Evolutionary conservation across 2,329 filamentous ascomycete species (phyloP).

Genomic region (Fusarium sp.): DNA sequence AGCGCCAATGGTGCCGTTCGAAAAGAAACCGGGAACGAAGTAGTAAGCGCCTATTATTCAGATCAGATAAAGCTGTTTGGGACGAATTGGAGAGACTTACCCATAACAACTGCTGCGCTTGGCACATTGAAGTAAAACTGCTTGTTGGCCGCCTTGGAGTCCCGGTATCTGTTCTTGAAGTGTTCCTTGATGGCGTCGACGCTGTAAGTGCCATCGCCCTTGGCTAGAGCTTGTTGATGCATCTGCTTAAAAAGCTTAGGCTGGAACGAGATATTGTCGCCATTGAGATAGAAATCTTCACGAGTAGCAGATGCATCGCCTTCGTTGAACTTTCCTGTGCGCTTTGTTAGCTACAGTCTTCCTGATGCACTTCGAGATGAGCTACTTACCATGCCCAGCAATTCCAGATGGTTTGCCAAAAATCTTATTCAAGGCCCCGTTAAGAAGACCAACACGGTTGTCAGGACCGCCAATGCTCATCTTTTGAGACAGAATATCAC

Average conservation of each 20-base stretch:
- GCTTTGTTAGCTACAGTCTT: accelerated
- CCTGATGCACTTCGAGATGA: accelerated
- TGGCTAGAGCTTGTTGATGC: constrained; percentile 27
- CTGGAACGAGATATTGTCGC: constrained; percentile 31
- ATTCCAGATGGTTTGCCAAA: constrained; percentile 34
- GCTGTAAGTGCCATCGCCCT: constrained; percentile 30
- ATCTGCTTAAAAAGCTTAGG: constrained; percentile 23
- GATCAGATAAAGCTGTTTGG: too few species aligned
- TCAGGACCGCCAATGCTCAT: constrained; percentile 34
- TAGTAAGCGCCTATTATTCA: constrained; percentile 15
- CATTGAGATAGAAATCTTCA: constrained; percentile 30
- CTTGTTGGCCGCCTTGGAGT: constrained; percentile 26
- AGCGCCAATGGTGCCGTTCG: constrained; percentile 30
- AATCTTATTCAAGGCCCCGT: constrained; percentile 26
- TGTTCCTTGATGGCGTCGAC: constrained; percentile 32
- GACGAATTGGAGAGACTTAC: not conserved
- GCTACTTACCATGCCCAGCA: constrained; percentile 16
- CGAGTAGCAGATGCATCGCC: constrained; percentile 34
- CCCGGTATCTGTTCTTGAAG: constrained; percentile 30
- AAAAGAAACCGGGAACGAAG: constrained; percentile 35
- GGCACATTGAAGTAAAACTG: constrained; percentile 34
- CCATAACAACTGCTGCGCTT: constrained; percentile 26
- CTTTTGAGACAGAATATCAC: constrained; percentile 30
- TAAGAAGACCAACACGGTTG: constrained; percentile 14
- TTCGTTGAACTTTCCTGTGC: constrained; percentile 30